Evolutionary conservation across 2,329 filamentous ascomycete genomes (phyloP).

Genomic region (Helotiales sp.): DNA sequence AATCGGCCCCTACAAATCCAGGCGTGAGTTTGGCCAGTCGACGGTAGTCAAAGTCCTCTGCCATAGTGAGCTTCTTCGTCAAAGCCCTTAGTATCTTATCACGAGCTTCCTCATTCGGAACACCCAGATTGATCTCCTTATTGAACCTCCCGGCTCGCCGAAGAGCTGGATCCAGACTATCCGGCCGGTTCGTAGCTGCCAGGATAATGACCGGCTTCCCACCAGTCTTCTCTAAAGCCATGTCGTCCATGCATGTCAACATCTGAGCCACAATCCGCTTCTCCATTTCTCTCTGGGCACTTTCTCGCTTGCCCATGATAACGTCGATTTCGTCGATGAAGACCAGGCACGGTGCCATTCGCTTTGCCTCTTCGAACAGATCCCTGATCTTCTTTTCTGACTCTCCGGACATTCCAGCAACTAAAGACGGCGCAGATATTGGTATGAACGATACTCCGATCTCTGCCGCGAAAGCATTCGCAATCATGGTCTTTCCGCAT

Average conservation of each 20-base stretch:
- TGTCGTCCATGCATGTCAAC: slow-evolving; percentile 82
- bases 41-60: slow-evolving; percentile 73
- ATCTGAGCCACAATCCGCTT: slow-evolving; percentile 85
- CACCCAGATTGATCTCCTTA: slow-evolving; percentile 83
- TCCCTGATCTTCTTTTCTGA: slow-evolving; percentile 86
- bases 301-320: slow-evolving; percentile 85
- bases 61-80: slow-evolving; percentile 67
- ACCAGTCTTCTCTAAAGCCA: slow-evolving; percentile 73
- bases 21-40: slow-evolving; percentile 82
- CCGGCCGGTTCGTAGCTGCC: slow-evolving; percentile 87
- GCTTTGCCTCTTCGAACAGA: slow-evolving; percentile 85
- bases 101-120: slow-evolving; percentile 79
- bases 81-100: slow-evolving; percentile 78
- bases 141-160: slow-evolving; percentile 78
- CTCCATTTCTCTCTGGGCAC: slow-evolving; percentile 85
- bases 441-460: slow-evolving; percentile 79
- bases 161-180: slow-evolving; percentile 81
- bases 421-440: slow-evolving; percentile 79
- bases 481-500: slow-evolving; percentile 85
- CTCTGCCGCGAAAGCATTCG: slow-evolving; percentile 77
- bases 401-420: slow-evolving; percentile 87
- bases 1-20: slow-evolving; percentile 90
- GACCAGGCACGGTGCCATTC: slow-evolving; percentile 83
- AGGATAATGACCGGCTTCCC: slow-evolving; percentile 85
- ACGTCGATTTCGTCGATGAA: slow-evolving; percentile 94